Base-by-base conservation (phyloP, 257 asterid species). In the Fraxinus quadrangulata region DNA sequence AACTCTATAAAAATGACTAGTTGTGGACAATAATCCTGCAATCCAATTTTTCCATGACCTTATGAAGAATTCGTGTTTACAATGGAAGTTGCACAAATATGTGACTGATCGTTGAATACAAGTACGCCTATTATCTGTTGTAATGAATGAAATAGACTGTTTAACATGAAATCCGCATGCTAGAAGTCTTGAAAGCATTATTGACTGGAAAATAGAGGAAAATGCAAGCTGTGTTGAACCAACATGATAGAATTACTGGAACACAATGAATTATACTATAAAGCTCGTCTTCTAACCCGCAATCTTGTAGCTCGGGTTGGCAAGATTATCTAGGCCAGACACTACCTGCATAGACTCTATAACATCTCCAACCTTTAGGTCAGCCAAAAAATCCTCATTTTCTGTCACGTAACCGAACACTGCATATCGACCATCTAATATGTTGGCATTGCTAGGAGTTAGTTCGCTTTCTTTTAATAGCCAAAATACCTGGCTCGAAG, bases 401-500 rank as follows among this genome's bases (percentile, higher is more conserved):
- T 93, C 84, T 1, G 96, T 93, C 69, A 96, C 88, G 21, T 90
- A 96, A 65, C 99, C 99, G 14, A 96, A 92, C 56, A 96, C 99
- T 0, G 99, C 80, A 49, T 96, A 96, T 4, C 98, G 92, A 11
- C 99, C 99, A 49, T 93, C 99, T 87, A 96, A 76, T 77, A 96
- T 96, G 85, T 93, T 96, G 84, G 98, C 97, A 51, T 96, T 96
- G 92, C 98, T 93, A 13, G 99, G 99, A 66, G 99, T 96, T 45
- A 96, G 92, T 82, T 96, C 99, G 80, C 98, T 93, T 81, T 96
- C 99, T 88, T 96, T 93, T 90, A 96, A 81, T 40, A 96, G 91
- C 99, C 99, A 96, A 85, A 96, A 96, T 31, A 92, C 91, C 81
- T 96, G 99, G 88, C 99, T 96, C 19, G 99, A 96, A n/a, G 83